phyloP scores from a whole-genome alignment of 345 rosid genomes.

The Sonneratia alba region DNA sequence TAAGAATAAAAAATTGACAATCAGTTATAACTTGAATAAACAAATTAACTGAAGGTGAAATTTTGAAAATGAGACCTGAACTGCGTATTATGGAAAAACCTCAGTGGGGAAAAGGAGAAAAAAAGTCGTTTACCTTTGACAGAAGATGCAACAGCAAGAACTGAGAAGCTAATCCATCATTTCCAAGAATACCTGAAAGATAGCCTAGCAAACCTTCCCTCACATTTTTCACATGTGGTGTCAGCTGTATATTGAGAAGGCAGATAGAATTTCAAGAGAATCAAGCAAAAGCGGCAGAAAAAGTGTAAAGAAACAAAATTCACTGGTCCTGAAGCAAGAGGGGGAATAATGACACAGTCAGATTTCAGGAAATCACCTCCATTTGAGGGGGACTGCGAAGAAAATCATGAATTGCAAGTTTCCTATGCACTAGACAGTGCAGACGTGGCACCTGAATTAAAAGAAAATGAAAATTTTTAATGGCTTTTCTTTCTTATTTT shows the following conservation, averaged over 20 bases:
- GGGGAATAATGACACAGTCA: background rate
- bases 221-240: constrained; percentile 39
- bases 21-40: background rate
- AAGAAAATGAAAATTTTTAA: constrained; percentile 1
- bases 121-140: constrained; percentile 39
- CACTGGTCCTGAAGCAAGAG: background rate
- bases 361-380: constrained; percentile 38
- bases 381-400: constrained; percentile 30
- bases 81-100: background rate
- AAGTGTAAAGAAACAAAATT: background rate
- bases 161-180: constrained; percentile 68
- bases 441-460: constrained; percentile 65
- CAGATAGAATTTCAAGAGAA: background rate
- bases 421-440: constrained; percentile 74
- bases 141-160: constrained; percentile 71
- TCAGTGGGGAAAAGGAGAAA: background rate
- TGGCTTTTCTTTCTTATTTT: background rate
- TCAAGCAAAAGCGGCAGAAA: background rate
- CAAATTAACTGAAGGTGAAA: background rate
- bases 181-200: constrained; percentile 67
- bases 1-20: background rate
- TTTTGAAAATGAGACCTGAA: background rate
- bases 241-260: constrained; percentile 34
- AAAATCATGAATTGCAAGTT: constrained; percentile 59
- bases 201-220: constrained; percentile 58